These are phyloP conservation scores for Phytopythium delawarense DNA, from an alignment of 352 stramenopile genomes.

Conservation along the genomic window DNA sequence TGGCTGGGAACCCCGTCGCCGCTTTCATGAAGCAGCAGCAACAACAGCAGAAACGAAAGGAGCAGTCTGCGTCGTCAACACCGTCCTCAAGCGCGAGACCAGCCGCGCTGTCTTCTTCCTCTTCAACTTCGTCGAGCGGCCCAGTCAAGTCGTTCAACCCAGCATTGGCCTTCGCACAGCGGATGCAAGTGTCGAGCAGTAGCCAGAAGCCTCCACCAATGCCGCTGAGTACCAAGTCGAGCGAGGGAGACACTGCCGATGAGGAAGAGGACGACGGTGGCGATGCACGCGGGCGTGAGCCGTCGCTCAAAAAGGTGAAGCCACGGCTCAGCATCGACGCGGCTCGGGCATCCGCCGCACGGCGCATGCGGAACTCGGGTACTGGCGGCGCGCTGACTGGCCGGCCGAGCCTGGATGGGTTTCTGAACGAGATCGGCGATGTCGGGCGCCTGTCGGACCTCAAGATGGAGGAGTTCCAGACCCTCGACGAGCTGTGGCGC, in stretches of 20 bases:
- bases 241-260: constrained; percentile 28
- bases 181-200: constrained; percentile 23
- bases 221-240: constrained; percentile 29
- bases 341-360: constrained; percentile 61
- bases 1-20: constrained; percentile 35
- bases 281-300: constrained; percentile 28
- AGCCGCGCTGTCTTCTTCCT: neutral
- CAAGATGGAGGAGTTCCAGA: constrained; percentile 85
- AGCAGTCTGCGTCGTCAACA: constrained; percentile 8
- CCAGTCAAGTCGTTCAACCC: constrained; percentile 38
- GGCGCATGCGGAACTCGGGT: constrained; percentile 60
- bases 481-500: constrained; percentile 75
- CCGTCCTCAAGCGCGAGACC: neutral
- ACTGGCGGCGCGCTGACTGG: constrained; percentile 43
- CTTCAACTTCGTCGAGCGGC: neutral
- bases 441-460: constrained; percentile 77
- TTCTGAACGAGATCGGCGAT: constrained; percentile 78
- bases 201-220: constrained; percentile 31
- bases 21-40: constrained; percentile 58
- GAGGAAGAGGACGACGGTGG: constrained; percentile 38
- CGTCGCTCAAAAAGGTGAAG: constrained; percentile 73
- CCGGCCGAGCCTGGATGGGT: constrained; percentile 64
- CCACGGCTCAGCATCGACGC: constrained; percentile 73
- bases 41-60: constrained; percentile 23
- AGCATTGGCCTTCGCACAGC: constrained; percentile 51